phyloP scores from a whole-genome alignment of 306 rosid genomes.

The Abrus precatorius region DNA sequence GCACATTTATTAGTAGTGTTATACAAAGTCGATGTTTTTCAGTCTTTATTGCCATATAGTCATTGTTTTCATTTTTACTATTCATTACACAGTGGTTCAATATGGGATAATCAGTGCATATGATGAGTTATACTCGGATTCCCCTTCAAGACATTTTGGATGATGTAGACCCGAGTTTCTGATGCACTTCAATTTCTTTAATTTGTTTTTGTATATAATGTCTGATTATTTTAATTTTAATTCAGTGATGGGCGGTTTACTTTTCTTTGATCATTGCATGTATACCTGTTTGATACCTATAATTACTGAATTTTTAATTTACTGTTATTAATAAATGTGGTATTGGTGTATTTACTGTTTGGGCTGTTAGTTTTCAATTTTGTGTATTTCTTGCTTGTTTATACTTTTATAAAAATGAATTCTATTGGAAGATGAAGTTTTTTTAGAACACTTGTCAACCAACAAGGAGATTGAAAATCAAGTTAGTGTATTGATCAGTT shows the following conservation, averaged over 20 bases:
- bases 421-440: neutral
- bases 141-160: constrained; percentile 72
- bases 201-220: neutral
- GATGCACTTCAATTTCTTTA: constrained; percentile 49
- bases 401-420: neutral
- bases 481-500: neutral
- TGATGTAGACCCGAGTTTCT: constrained; percentile 80
- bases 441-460: neutral
- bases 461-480: neutral
- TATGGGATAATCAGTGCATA: neutral
- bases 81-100: no score
- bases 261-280: no score
- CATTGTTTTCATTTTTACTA: neutral
- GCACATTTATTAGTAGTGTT: no score
- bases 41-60: no score
- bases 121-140: constrained; percentile 72
- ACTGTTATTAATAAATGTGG: neutral
- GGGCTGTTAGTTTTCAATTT: neutral
- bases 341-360: neutral
- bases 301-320: neutral
- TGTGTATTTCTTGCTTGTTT: neutral
- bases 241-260: no score
- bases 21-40: no score
- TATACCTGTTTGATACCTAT: no score
- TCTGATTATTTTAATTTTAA: neutral